Evolutionary conservation across 257 asterid genomes (phyloP).

Genomic region (Fraxinus americana): DNA sequence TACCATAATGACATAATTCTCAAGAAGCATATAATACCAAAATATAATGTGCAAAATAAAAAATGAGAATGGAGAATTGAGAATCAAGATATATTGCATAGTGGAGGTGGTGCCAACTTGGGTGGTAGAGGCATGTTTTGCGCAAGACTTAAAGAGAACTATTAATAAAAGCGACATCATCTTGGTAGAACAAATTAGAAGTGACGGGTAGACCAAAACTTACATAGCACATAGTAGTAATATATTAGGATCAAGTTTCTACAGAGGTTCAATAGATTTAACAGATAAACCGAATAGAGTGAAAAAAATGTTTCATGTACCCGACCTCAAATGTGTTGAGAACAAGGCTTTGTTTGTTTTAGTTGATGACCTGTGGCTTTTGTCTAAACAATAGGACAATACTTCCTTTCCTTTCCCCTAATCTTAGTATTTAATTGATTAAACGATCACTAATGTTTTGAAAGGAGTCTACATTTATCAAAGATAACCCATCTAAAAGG

Average conservation of each 20-base stretch:
- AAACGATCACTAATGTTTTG: background rate
- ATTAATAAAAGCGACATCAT: too few species aligned
- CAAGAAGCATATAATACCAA: background rate
- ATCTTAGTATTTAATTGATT: background rate
- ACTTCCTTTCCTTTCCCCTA: background rate
- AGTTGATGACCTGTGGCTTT: background rate
- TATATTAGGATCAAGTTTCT: background rate
- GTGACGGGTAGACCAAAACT: too few species aligned
- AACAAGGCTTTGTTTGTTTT: background rate
- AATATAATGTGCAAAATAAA: background rate
- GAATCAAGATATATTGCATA: background rate
- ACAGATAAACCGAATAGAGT: background rate
- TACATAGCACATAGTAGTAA: too few species aligned
- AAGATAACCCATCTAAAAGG: background rate
- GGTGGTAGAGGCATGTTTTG: background rate
- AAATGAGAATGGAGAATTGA: background rate
- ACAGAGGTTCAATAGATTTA: background rate
- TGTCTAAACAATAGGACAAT: background rate
- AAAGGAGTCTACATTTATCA: background rate
- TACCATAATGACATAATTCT: background rate
- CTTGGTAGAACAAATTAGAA: too few species aligned
- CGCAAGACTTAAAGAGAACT: too few species aligned
- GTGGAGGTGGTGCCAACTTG: background rate
- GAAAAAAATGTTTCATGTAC: background rate
- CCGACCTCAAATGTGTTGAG: background rate